phyloP scores from a whole-genome alignment of 2,329 filamentous ascomycete genomes.

The Sporothrix schenckii region DNA sequence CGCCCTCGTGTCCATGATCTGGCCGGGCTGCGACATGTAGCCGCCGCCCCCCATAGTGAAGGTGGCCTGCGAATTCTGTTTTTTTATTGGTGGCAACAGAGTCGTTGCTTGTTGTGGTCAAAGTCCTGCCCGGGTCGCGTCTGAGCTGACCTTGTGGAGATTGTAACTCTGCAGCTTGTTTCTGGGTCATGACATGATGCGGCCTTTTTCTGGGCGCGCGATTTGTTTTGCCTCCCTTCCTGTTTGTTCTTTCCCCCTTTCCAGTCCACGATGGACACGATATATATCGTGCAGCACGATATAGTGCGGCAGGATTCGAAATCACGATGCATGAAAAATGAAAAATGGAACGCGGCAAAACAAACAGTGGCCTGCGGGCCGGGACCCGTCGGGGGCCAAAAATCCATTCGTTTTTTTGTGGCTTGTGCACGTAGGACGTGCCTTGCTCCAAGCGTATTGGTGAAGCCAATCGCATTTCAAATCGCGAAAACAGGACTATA shows the following conservation, averaged over 20 bases:
- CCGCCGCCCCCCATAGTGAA: background rate
- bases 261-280: too few species aligned
- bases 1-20: background rate
- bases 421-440: background rate
- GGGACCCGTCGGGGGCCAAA: constrained; percentile 22
- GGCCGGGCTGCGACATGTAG: background rate
- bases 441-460: too few species aligned
- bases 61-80: background rate
- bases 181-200: constrained; percentile 4
- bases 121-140: too few species aligned
- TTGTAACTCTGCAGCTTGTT: background rate
- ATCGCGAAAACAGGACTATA: background rate
- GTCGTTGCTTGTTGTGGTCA: background rate
- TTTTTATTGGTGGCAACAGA: background rate
- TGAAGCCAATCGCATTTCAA: too few species aligned
- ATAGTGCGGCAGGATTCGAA: constrained; percentile 5
- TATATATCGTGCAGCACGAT: background rate
- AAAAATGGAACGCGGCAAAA: background rate
- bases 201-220: background rate
- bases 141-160: background rate
- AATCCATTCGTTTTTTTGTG: background rate
- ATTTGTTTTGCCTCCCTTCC: background rate
- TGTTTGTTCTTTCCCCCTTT: background rate
- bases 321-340: background rate
- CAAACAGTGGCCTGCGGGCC: constrained; percentile 13